These are phyloP conservation scores for Epichloe coenophiala DNA, from an alignment of 2,329 filamentous ascomycete genomes.

Conservation along the genomic window DNA sequence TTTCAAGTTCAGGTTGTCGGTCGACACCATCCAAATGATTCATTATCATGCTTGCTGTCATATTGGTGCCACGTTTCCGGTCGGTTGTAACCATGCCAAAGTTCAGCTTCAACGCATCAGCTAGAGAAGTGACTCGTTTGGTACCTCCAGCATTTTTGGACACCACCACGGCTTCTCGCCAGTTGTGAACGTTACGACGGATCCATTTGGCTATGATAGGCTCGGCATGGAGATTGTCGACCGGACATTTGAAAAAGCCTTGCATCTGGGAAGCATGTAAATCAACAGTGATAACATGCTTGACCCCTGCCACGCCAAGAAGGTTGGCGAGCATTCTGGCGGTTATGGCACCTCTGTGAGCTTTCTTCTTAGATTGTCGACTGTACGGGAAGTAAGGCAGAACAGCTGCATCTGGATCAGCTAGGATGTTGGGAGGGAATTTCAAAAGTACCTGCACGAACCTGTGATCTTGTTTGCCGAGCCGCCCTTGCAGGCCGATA, in stretches of 20 bases:
- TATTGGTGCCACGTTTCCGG: conserved; percentile 52
- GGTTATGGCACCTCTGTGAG: conserved; percentile 88
- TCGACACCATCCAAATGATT: conserved; percentile 50
- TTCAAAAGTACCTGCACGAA: conserved; percentile 29
- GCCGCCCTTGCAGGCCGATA: conserved; percentile 93
- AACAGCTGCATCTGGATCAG: conserved; percentile 44
- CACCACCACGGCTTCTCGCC: conserved; percentile 87
- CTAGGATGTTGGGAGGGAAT: neutral
- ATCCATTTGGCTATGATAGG: conserved; percentile 95
- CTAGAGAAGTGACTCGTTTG: conserved; percentile 89
- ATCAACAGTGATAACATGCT: conserved; percentile 95
- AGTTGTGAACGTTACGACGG: conserved; percentile 70
- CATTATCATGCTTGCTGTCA: conserved; percentile 70
- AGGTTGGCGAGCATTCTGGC: conserved; percentile 95
- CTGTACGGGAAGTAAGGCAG: conserved; percentile 98
- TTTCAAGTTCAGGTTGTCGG: conserved; percentile 29
- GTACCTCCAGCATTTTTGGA: conserved; percentile 97
- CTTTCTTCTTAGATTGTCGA: conserved; percentile 98
- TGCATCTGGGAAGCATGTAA: conserved; percentile 98
- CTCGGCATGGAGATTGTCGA: conserved; percentile 94
- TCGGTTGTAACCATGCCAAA: conserved; percentile 94
- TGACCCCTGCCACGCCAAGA: conserved; percentile 87
- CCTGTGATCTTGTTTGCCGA: conserved; percentile 95
- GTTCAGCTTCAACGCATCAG: conserved; percentile 91
- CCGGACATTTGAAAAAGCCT: conserved; percentile 94